Conservation (phyloP, 1,139 yeast species). For the Taphrina pruni region DNA sequence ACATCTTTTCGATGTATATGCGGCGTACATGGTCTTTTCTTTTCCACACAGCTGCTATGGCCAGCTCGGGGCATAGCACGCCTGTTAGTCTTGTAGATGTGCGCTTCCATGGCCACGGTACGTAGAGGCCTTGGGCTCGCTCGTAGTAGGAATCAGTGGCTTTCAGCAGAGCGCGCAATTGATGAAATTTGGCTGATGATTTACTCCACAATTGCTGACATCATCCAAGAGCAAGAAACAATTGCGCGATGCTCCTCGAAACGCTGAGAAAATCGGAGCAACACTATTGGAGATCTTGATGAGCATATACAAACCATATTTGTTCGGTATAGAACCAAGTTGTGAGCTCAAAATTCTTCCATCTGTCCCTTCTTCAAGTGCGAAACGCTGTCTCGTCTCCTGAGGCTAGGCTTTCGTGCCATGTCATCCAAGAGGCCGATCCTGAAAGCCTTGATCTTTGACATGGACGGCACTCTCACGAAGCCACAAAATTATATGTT, state of each 20-base stretch:
- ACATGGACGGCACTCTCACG: conserved; percentile 74
- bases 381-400: neutral
- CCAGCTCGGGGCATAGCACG: no score
- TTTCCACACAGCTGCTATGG: no score
- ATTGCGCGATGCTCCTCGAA: no score
- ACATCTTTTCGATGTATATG: neutral
- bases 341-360: no score
- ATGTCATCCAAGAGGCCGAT: conserved; percentile 7
- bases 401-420: neutral
- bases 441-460: conserved; percentile 62
- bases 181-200: neutral
- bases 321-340: no score
- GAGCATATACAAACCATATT: no score
- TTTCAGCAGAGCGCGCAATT: neutral
- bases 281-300: no score
- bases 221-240: neutral
- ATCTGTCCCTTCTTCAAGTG: neutral
- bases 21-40: no score
- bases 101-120: neutral
- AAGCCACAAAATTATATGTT: conserved; percentile 57
- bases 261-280: no score
- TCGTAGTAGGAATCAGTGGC: no score
- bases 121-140: neutral
- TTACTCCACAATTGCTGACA: conserved; percentile 6
- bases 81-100: neutral